Evolutionary conservation across 306 rosid genomes (phyloP).

Genomic region (Quercus bicolor): DNA sequence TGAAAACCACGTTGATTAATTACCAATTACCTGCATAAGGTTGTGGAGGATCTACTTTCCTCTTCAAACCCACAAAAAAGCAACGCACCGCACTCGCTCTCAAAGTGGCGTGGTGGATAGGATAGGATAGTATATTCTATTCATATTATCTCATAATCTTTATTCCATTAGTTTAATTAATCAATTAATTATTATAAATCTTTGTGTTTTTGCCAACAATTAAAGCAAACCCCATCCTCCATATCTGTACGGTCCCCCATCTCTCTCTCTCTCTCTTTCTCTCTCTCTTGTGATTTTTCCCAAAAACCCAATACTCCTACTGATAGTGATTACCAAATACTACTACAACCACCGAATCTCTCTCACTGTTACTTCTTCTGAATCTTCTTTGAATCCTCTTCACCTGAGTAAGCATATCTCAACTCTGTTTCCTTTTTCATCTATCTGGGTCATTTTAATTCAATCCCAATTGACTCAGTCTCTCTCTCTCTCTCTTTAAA

Average conservation of each 20-base stretch:
- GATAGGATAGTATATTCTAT: not conserved
- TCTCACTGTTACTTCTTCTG: constrained; percentile 11
- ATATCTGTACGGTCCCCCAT: constrained; percentile 9
- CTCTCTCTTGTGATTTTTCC: constrained; percentile 11
- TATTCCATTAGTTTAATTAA: not conserved
- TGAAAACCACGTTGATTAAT: no score
- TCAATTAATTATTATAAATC: not conserved
- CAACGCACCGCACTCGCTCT: not conserved
- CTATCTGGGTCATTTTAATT: not conserved
- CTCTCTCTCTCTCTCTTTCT: not conserved
- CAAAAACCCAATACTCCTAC: not conserved
- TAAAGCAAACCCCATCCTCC: constrained; percentile 35
- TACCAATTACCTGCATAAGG: not conserved
- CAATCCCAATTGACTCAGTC: not conserved
- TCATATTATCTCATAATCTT: not conserved
- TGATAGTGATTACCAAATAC: not conserved
- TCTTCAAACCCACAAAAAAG: not conserved
- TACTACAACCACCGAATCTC: constrained; percentile 5
- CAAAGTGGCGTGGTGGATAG: not conserved
- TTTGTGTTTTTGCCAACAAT: constrained; percentile 24
- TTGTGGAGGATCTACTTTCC: not conserved
- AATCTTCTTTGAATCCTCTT: constrained; percentile 34
- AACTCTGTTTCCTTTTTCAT: not conserved
- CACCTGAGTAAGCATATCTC: constrained; percentile 15
- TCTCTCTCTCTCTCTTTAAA: not conserved